Conservation (phyloP, 208 protist genomes). For the Trichomonas vaginalis region DNA sequence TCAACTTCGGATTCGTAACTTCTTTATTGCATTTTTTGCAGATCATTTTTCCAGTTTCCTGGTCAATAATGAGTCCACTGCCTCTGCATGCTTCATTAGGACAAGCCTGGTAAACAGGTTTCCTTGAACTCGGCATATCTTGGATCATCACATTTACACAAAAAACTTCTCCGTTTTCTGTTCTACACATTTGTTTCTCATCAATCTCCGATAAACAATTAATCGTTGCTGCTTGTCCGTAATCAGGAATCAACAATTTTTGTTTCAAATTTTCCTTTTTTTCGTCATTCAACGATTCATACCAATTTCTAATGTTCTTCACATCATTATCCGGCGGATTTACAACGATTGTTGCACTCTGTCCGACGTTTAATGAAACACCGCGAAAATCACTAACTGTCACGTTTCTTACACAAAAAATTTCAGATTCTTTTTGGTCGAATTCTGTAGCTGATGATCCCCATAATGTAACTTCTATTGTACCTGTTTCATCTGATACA, state of each 20-base stretch:
- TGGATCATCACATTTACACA: not conserved
- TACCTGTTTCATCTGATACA: not conserved
- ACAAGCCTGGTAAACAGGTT: not conserved
- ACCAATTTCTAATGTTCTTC: not conserved
- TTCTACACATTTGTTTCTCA: not conserved
- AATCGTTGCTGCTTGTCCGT: not conserved
- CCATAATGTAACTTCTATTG: not conserved
- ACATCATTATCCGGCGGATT: not conserved
- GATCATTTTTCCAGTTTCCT: not conserved
- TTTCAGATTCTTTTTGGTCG: not conserved
- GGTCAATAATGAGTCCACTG: not conserved
- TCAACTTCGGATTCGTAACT: not conserved
- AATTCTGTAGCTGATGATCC: not conserved
- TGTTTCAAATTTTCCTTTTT: not conserved
- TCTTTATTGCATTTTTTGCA: not conserved
- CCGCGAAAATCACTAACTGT: not conserved
- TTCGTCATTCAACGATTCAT: not conserved
- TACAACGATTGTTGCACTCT: not conserved
- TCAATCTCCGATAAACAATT: not conserved
- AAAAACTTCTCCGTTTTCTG: not conserved
- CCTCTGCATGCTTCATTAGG: not conserved
- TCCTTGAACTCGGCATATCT: not conserved
- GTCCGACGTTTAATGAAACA: not conserved
- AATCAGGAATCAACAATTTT: not conserved
- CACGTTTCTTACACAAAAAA: not conserved